These are phyloP conservation scores for Fusarium equiseti DNA, from an alignment of 2,329 filamentous ascomycete genomes.

Conservation along the genomic window DNA sequence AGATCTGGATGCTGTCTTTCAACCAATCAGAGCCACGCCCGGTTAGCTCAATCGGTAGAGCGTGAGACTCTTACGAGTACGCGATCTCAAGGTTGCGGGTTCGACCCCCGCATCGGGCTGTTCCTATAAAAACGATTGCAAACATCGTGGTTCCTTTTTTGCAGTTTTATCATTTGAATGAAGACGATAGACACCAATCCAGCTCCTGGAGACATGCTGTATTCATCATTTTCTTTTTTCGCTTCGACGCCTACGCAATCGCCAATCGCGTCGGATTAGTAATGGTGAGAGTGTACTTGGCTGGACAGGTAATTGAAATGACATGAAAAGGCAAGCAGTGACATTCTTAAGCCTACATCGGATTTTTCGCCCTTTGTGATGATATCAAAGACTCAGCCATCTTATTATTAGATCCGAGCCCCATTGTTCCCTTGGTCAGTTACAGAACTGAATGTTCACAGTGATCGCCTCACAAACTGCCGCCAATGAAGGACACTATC, in stretches of 20 bases:
- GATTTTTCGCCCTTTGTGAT: background rate
- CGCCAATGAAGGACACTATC: rapidly evolving
- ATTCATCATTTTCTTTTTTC: no score
- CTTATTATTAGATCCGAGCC: background rate
- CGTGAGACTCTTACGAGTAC: slow-evolving; percentile 71
- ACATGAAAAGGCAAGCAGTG: no score
- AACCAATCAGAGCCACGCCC: slow-evolving; percentile 50
- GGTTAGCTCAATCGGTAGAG: slow-evolving; percentile 63
- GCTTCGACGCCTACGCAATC: no score
- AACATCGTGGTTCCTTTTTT: slow-evolving; percentile 18
- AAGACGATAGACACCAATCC: no score
- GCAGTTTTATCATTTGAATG: background rate
- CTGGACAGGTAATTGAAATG: no score
- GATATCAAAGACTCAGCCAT: background rate
- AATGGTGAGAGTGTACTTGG: no score
- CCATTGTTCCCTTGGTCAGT: background rate
- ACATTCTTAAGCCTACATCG: background rate
- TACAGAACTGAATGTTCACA: background rate
- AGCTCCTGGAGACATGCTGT: background rate
- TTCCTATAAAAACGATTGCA: slow-evolving; percentile 33
- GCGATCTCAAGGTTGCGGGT: slow-evolving; percentile 68
- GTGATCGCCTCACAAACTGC: no score
- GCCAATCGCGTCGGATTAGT: no score
- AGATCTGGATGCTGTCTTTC: no score
- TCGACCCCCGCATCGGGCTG: slow-evolving; percentile 61